These are phyloP conservation scores for Phoma sp. DNA, from an alignment of 2,329 filamentous ascomycete genomes.

Conservation along the genomic window DNA sequence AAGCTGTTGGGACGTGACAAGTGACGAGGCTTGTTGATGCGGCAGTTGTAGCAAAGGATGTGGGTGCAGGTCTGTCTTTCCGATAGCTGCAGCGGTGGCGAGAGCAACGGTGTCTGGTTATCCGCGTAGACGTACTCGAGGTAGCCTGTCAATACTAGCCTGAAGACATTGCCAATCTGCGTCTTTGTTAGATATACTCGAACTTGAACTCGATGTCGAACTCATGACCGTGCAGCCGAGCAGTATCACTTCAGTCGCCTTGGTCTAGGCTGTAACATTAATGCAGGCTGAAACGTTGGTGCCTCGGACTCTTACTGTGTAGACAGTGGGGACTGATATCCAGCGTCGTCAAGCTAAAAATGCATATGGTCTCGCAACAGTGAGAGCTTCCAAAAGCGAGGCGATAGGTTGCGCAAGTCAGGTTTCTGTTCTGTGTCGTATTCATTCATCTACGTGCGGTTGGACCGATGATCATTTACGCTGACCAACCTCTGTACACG, in stretches of 20 bases:
- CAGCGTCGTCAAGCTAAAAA: neutral
- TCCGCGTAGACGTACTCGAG: neutral
- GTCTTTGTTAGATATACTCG: neutral
- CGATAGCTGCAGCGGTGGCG: neutral
- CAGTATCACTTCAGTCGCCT: no score
- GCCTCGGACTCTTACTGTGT: neutral
- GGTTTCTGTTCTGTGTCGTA: neutral
- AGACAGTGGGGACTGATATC: neutral
- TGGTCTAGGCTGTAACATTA: no score
- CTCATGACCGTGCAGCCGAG: no score
- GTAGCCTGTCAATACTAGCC: neutral
- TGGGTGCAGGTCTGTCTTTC: neutral
- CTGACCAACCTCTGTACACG: slow-evolving; percentile 86
- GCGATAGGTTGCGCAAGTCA: neutral
- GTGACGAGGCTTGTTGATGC: neutral
- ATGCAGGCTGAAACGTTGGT: neutral
- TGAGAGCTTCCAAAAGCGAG: neutral
- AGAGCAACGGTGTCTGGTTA: neutral
- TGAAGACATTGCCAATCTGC: no score
- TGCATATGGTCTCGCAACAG: neutral
- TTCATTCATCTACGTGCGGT: neutral
- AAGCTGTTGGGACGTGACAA: slow-evolving; percentile 1
- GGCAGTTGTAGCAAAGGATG: neutral
- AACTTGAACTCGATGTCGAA: neutral
- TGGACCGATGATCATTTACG: slow-evolving; percentile 15